Percentiles rank a stretch among this genome's conserved stretches.
Evolutionary conservation across 805 yeast genomes (phyloP).

Genomic region (Sporopachydermia lactativora): DNA sequence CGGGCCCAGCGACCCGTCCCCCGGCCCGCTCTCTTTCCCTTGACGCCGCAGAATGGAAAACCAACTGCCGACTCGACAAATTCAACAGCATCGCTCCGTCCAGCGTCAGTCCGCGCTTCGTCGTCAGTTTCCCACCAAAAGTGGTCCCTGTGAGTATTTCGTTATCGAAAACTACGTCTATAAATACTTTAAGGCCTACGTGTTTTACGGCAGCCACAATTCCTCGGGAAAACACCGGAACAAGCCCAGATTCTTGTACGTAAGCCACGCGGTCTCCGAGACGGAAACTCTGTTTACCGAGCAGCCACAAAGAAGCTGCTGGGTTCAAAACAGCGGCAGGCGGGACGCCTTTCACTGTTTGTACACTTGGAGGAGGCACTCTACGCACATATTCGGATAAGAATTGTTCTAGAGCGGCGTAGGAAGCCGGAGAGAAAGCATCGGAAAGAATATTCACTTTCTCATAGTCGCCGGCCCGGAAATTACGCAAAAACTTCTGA

Average conservation of each 20-base stretch:
- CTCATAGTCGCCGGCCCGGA: slow-evolving; percentile 38
- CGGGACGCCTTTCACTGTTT: slow-evolving; percentile 71
- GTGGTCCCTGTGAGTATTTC: slow-evolving; percentile 73
- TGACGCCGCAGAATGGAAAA: slow-evolving; percentile 61
- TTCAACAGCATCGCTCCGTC: slow-evolving; percentile 76
- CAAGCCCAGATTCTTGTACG: slow-evolving; percentile 77
- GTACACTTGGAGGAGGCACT: slow-evolving; percentile 10
- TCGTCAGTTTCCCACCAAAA: slow-evolving; percentile 60
- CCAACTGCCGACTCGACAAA: slow-evolving; percentile 57
- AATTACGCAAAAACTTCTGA: slow-evolving; percentile 18
- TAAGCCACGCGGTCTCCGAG: slow-evolving; percentile 87
- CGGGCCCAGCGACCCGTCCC: slow-evolving; percentile 7
- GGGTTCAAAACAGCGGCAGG: slow-evolving; percentile 72
- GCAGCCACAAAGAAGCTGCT: slow-evolving; percentile 48
- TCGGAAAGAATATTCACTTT: slow-evolving; percentile 69
- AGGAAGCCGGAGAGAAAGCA: slow-evolving; percentile 49
- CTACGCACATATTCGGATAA: neutral
- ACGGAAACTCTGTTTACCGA: slow-evolving; percentile 62
- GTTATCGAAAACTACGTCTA: slow-evolving; percentile 74
- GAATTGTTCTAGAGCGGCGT: neutral
- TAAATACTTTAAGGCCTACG: slow-evolving; percentile 31
- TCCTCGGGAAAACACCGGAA: slow-evolving; percentile 78
- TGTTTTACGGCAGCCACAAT: slow-evolving; percentile 68
- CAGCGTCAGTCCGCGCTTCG: slow-evolving; percentile 74
- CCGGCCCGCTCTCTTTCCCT: slow-evolving; percentile 5